Conservation (phyloP, 768 basidiomycete genomes). For the Lentinula sp. region DNA sequence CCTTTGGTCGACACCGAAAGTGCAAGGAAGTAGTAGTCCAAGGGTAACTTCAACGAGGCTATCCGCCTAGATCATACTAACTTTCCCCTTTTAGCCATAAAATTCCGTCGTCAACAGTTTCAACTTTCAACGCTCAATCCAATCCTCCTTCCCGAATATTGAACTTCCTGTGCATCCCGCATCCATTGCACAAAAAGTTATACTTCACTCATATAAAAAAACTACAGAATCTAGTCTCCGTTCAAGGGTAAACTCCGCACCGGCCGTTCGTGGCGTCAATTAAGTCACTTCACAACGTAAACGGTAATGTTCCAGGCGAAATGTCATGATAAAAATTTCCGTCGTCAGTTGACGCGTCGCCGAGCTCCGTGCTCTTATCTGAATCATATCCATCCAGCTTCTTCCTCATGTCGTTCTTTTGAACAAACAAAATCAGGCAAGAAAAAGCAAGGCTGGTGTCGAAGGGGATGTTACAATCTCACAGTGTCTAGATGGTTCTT, state of each 20-base stretch:
- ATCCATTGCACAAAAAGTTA: neutral
- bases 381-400: neutral
- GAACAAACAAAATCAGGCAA: neutral
- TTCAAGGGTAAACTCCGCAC: neutral
- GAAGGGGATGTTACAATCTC: no score
- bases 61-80: neutral
- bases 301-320: neutral
- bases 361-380: neutral
- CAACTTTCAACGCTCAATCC: neutral
- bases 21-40: neutral
- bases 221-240: neutral
- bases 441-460: neutral
- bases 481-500: no score
- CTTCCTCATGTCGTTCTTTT: no score
- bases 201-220: neutral
- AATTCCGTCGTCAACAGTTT: neutral
- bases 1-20: neutral
- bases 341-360: neutral
- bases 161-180: neutral
- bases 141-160: neutral
- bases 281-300: neutral
- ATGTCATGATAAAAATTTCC: neutral
- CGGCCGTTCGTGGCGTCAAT: neutral
- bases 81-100: neutral
- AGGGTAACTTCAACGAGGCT: neutral